These are phyloP conservation scores for Ilyonectria robusta DNA, from an alignment of 2,329 filamentous ascomycete genomes.

Conservation along the genomic window DNA sequence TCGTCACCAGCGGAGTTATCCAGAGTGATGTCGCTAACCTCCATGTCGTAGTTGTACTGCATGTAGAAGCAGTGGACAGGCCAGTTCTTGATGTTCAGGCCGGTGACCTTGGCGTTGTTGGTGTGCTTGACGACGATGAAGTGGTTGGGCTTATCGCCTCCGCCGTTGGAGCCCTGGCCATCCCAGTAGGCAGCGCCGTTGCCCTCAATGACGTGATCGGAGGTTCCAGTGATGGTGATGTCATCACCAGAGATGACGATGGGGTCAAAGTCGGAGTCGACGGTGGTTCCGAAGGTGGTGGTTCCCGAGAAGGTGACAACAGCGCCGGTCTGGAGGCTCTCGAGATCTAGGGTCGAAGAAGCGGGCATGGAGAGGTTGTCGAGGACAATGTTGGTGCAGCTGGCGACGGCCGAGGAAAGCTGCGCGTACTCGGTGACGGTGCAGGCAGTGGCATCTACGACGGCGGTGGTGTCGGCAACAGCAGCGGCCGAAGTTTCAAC, in stretches of 20 bases:
- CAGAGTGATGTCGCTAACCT: constrained; percentile 51
- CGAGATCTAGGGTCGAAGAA: constrained; percentile 26
- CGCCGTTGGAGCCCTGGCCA: constrained; percentile 68
- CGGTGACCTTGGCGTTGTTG: constrained; percentile 49
- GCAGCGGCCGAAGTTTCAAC: neutral
- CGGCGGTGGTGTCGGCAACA: neutral
- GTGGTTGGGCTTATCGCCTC: constrained; percentile 68
- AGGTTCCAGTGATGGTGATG: constrained; percentile 65
- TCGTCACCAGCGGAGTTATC: constrained; percentile 54
- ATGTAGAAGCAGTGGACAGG: constrained; percentile 57
- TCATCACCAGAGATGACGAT: constrained; percentile 70
- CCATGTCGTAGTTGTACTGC: constrained; percentile 50
- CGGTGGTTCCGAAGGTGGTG: constrained; percentile 30
- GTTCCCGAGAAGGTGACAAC: constrained; percentile 28
- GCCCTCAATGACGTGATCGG: constrained; percentile 66
- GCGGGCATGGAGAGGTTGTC: constrained; percentile 27
- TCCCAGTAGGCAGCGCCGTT: constrained; percentile 72
- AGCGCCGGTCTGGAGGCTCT: constrained; percentile 27
- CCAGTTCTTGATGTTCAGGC: constrained; percentile 55
- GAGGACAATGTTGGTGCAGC: constrained; percentile 28
- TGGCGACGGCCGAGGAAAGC: constrained; percentile 26
- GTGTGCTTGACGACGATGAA: constrained; percentile 62
- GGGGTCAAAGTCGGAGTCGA: constrained; percentile 28
- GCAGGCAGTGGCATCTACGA: constrained; percentile 20
- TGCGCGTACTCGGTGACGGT: constrained; percentile 29